Evolutionary conservation across 495 filamentous ascomycete species (phyloP), one percentile per base, ranked within the genome.

Genomic region (Tuber umbilicatum): DNA sequence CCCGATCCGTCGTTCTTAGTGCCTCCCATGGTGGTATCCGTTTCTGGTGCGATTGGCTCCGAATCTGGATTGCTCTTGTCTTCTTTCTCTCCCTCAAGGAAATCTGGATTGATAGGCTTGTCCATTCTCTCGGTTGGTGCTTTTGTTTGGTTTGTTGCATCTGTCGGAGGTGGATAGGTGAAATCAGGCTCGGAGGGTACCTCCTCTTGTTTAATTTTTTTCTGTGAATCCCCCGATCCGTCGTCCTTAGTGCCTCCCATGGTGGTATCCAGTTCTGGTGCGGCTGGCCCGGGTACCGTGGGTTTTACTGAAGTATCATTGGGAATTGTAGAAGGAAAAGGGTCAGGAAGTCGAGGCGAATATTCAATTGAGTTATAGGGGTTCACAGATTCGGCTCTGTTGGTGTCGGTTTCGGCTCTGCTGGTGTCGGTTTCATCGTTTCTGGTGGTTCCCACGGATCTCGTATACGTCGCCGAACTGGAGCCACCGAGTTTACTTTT

Each of bases 31-130:
- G 68, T 70, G 41, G 19, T 27, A 37, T 70, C 68, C 23, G 31
- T 70, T 38, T 70, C 68, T 42, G 68, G 7, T 31, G 2, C 23
- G 50, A 60, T 2, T 31, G 50, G 50, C 16, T 10, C n/a, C n/a
- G 92, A 90, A 73, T 92, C 88, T 45, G 86, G 87, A 73, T 89
- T 87, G 78, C 87, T 88, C 69, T 87, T 87, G 43, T 86, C 85
- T 7, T 83, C 84, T 67, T 84, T 81, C 6, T 82, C 85, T 27
- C 81, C 82, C 39, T 78, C 80, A 55, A 84, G 77, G 78, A 85
- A 85, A 38, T 84, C 83, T 3, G 79, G 78, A 72, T 84, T 79
- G n/a, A 68, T 40, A 37, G 74, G 74, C 19, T 42, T 43, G 19
- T 74, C 72, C 31, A 39, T 35, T 21, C 35, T 12, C 69, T 35